These are phyloP conservation scores for Pseudotsuga menziesii DNA, from an alignment of 75 land plant species.

Conservation along the genomic window DNA sequence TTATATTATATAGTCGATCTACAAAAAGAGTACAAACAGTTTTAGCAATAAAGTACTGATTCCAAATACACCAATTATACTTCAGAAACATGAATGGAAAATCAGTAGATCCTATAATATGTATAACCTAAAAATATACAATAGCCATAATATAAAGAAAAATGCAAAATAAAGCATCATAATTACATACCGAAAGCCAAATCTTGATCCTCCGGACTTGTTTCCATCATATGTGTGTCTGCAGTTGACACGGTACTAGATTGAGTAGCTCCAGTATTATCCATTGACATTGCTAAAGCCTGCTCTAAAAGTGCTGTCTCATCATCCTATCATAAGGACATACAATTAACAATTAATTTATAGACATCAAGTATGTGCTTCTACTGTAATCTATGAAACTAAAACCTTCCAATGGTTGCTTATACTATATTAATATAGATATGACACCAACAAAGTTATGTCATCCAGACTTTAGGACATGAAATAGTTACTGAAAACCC, in stretches of 20 bases:
- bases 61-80: background rate
- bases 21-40: no score
- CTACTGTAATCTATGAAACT: background rate
- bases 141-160: background rate
- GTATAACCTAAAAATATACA: no score
- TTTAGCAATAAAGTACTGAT: background rate
- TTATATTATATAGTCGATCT: no score
- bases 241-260: conserved; percentile 17
- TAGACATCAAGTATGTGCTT: background rate
- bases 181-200: conserved; percentile 65
- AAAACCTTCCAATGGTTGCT: background rate
- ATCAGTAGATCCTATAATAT: background rate
- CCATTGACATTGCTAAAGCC: conserved; percentile 83
- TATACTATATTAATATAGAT: background rate
- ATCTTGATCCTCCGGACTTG: conserved; percentile 74
- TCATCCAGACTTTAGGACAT: no score
- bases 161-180: background rate
- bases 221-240: conserved; percentile 79
- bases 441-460: background rate
- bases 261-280: conserved; percentile 40
- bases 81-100: background rate
- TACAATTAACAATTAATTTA: background rate
- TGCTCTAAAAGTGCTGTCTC: conserved; percentile 41
- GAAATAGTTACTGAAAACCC: no score
- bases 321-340: conserved; percentile 31